phyloP scores from a whole-genome alignment of 129 eudicot species.

The Arctium lappa region DNA sequence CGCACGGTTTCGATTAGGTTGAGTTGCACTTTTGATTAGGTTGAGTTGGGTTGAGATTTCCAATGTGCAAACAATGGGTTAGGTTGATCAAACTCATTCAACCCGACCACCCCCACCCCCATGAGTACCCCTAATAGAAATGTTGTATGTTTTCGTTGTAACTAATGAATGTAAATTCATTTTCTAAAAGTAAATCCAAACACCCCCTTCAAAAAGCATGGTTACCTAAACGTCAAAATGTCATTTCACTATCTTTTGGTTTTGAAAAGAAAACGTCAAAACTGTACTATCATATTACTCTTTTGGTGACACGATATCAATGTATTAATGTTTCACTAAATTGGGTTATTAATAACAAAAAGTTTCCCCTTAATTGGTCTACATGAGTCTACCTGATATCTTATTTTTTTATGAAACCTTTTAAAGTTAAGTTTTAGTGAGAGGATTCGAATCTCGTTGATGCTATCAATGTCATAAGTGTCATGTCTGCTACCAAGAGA shows the following conservation, averaged over 20 bases:
- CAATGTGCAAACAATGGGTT: too few relatives aligned
- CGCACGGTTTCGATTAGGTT: too few relatives aligned
- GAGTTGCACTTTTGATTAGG: too few relatives aligned
- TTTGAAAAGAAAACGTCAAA: neutral
- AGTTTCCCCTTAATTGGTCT: neutral
- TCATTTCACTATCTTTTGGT: neutral
- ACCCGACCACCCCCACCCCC: too few relatives aligned
- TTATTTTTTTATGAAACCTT: neutral
- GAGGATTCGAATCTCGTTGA: neutral
- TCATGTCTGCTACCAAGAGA: neutral
- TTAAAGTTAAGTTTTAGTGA: neutral
- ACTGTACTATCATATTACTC: neutral
- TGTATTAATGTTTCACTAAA: neutral
- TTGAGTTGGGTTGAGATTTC: too few relatives aligned
- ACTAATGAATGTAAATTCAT: neutral
- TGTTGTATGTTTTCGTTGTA: neutral
- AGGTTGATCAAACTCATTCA: too few relatives aligned
- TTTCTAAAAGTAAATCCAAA: neutral
- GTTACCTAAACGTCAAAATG: neutral
- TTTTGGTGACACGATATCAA: neutral
- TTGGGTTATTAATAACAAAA: neutral
- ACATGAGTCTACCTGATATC: neutral
- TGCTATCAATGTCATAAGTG: neutral
- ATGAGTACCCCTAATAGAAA: too few relatives aligned
- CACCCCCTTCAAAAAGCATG: neutral